Evolutionary conservation across 2,329 filamentous ascomycete genomes (phyloP).

Genomic region (Pseudogymnoascus sp.): DNA sequence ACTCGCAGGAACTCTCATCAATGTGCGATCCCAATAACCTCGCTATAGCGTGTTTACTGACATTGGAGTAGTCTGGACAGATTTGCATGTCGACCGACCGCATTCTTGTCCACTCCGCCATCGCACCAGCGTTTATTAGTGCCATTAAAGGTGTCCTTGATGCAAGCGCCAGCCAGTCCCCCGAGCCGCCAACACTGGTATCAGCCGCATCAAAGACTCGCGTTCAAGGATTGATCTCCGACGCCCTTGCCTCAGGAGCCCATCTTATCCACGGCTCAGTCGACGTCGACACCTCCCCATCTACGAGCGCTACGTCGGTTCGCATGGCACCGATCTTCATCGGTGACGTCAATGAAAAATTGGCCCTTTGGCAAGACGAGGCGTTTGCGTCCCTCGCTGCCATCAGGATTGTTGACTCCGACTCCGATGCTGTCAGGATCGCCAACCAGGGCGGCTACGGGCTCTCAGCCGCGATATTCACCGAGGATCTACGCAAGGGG

Average conservation of each 20-base stretch:
- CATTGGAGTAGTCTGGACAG: constrained; percentile 43
- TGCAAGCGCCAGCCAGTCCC: background rate
- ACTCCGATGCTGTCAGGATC: constrained; percentile 31
- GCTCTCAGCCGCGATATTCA: constrained; percentile 31
- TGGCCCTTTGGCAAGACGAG: constrained; percentile 28
- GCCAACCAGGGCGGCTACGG: constrained; percentile 36
- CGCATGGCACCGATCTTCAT: constrained; percentile 16
- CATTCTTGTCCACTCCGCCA: constrained; percentile 30
- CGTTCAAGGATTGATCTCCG: background rate
- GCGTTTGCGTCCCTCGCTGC: constrained; percentile 28
- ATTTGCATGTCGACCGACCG: constrained; percentile 51
- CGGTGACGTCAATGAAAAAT: constrained; percentile 24
- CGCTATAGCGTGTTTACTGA: constrained; percentile 24
- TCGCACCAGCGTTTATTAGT: constrained; percentile 28
- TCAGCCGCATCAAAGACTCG: constrained; percentile 17
- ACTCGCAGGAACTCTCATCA: constrained; percentile 47
- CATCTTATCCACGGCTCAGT: background rate
- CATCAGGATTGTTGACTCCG: constrained; percentile 29
- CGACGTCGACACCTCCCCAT: constrained; percentile 14
- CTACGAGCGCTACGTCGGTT: constrained; percentile 12
- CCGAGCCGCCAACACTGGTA: constrained; percentile 30
- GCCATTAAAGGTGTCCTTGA: constrained; percentile 25
- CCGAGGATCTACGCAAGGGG: constrained; percentile 20
- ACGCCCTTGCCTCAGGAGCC: background rate
- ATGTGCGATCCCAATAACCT: constrained; percentile 26